phyloP scores from a whole-genome alignment of 768 basidiomycete genomes.

The Leccinum fibrillosum region DNA sequence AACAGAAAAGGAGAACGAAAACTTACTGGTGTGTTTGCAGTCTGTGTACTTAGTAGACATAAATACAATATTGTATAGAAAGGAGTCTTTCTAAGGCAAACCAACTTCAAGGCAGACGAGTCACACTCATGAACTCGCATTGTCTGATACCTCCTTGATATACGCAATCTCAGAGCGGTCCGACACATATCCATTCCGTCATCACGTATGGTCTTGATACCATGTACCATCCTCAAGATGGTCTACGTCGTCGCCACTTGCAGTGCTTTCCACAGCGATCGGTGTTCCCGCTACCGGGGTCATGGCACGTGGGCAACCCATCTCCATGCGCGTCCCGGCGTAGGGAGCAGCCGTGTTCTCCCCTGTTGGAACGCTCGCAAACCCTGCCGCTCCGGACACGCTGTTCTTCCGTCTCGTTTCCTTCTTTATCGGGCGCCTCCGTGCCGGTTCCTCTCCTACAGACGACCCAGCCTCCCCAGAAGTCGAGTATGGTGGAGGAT shows the following conservation, averaged over 20 bases:
- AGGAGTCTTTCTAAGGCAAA: too few relatives aligned
- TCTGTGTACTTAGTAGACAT: too few relatives aligned
- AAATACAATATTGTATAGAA: too few relatives aligned
- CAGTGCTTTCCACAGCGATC: not conserved
- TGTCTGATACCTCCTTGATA: too few relatives aligned
- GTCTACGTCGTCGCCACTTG: not conserved
- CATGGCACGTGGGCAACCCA: not conserved
- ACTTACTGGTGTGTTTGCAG: too few relatives aligned
- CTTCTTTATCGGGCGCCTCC: slow-evolving; percentile 1
- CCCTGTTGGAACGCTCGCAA: slow-evolving; percentile 4
- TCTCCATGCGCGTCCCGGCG: not conserved
- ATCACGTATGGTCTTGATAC: not conserved
- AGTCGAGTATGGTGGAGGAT: slow-evolving; percentile 27
- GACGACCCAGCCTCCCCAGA: not conserved
- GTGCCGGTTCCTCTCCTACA: not conserved
- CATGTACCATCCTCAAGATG: not conserved
- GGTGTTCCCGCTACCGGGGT: not conserved
- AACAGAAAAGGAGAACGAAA: too few relatives aligned
- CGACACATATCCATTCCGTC: not conserved
- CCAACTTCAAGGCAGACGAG: too few relatives aligned
- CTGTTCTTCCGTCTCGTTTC: not conserved
- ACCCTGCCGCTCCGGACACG: slow-evolving; percentile 4
- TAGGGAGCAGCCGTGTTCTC: not conserved
- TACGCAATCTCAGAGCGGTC: slow-evolving; percentile 12
- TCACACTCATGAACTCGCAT: too few relatives aligned